These are phyloP conservation scores for Leersia perrieri DNA, from an alignment of 176 grass and related monocot genomes.

Conservation along the genomic window DNA sequence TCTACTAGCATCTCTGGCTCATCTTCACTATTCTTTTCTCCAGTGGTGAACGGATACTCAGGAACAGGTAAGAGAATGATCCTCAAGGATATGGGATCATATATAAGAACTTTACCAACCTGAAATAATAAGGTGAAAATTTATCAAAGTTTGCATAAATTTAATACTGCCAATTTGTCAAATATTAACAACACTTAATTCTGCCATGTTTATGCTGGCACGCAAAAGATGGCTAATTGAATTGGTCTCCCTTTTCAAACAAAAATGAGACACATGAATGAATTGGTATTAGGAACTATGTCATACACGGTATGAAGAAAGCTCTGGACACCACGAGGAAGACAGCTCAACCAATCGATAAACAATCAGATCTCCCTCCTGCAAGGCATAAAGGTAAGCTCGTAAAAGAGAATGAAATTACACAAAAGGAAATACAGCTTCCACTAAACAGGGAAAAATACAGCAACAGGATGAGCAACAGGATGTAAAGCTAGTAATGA, in stretches of 20 bases:
- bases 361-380: constrained; percentile 85
- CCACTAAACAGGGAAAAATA: neutral
- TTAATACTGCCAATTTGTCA: neutral
- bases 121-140: constrained; percentile 41
- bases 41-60: constrained; percentile 53
- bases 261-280: constrained; percentile 12
- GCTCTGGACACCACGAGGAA: constrained; percentile 80
- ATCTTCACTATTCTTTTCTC: constrained; percentile 34
- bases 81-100: constrained; percentile 65
- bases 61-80: constrained; percentile 71
- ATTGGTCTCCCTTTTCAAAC: constrained; percentile 20
- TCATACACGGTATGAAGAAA: constrained; percentile 79
- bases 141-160: neutral
- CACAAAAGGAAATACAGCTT: neutral
- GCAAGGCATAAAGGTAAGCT: constrained; percentile 16
- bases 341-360: constrained; percentile 89
- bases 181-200: neutral
- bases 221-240: neutral
- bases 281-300: constrained; percentile 13
- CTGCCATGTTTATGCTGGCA: neutral
- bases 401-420: constrained; percentile 1
- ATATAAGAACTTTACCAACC: constrained; percentile 78
- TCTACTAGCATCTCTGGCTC: constrained; percentile 32
- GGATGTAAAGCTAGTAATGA: neutral
- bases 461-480: neutral